Evolutionary conservation across 192 early-diverging fungal species (phyloP), one percentile per base, ranked within the genome.

Genomic region (Coemansia sp.): DNA sequence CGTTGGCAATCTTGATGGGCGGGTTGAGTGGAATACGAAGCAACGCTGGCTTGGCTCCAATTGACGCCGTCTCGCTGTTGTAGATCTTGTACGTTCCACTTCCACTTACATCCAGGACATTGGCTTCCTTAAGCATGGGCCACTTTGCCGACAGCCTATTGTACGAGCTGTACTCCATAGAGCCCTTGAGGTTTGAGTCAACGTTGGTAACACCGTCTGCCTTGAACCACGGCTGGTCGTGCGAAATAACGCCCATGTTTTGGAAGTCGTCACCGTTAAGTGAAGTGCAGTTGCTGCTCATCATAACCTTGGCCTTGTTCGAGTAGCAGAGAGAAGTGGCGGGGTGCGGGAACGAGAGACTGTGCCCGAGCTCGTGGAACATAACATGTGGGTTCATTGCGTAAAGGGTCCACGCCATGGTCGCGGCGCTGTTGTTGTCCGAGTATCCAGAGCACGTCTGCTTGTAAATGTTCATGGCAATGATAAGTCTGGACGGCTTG

Each of bases 301-400:
- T 54, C 52, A 28, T 54, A 14, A 54, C 52, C 4, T 21, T 54
- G 10, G 52, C 26, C 0, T 8, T 25, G 0, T 12, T 25, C 9
- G 52, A 54, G 22, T 54, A 54, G 52, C 52, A 54, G 12, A 14
- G 11, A 4, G 52, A 21, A 2, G 52, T 34, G 19, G 25, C 52
- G 1, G 52, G 28, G 5, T 54, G 52, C 11, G 19, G 19, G 52
- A 54, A 25, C 0, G 52, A 54, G 15, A 54, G 17, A 15, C 21
- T 54, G 25, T 54, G 52, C 3, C 52, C 52, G 2, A 54, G 52
- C 52, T 54, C 52, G 28, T 54, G 52, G 52, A 54, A 54, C 52
- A 54, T 14, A 25, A 54, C 52, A 14, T 54, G 19, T 5, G 52
- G 52, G 14, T 54, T 54, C 28, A 54, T 21, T 8, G 19, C 22